Conservation (phyloP, 805 yeast genomes). For the Kodamaea lidongshanica region DNA sequence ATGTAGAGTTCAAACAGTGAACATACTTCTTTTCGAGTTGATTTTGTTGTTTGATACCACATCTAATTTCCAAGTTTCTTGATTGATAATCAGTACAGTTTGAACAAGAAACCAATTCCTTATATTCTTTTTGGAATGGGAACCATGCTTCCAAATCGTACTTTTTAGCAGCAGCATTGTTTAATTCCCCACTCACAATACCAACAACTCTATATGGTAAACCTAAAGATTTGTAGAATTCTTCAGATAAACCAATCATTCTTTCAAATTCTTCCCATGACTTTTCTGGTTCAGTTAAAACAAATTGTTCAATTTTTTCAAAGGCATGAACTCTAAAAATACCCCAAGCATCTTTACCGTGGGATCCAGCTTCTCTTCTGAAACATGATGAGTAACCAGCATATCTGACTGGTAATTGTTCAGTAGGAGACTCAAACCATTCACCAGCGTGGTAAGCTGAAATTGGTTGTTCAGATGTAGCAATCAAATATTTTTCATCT, state of each 20-base stretch:
- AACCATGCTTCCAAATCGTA: slow-evolving; percentile 99
- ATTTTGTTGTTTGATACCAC: slow-evolving; percentile 93
- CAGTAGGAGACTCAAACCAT: slow-evolving; percentile 97
- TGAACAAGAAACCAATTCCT: slow-evolving; percentile 96
- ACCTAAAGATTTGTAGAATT: slow-evolving; percentile 84
- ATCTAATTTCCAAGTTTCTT: slow-evolving; percentile 96
- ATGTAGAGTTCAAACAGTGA: slow-evolving; percentile 95
- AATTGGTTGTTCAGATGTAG: slow-evolving; percentile 98
- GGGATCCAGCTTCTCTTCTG: slow-evolving; percentile 99
- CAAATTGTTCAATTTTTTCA: slow-evolving; percentile 96
- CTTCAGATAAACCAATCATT: slow-evolving; percentile 89
- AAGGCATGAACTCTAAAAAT: slow-evolving; percentile 98
- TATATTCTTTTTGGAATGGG: slow-evolving; percentile 98
- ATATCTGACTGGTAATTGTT: slow-evolving; percentile 92
- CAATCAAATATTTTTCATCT: slow-evolving; percentile 95
- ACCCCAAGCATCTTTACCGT: slow-evolving; percentile 99
- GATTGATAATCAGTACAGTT: slow-evolving; percentile 99
- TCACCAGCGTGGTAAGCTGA: slow-evolving; percentile 96
- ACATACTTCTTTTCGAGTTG: slow-evolving; percentile 96
- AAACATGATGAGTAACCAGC: slow-evolving; percentile 98
- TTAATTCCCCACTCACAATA: slow-evolving; percentile 96
- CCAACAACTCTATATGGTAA: slow-evolving; percentile 97
- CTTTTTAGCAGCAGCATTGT: slow-evolving; percentile 98
- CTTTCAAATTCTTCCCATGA: slow-evolving; percentile 97
- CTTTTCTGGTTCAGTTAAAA: slow-evolving; percentile 93